Conservation (phyloP, 805 yeast species). For the Zygotorulaspora danielsina region DNA sequence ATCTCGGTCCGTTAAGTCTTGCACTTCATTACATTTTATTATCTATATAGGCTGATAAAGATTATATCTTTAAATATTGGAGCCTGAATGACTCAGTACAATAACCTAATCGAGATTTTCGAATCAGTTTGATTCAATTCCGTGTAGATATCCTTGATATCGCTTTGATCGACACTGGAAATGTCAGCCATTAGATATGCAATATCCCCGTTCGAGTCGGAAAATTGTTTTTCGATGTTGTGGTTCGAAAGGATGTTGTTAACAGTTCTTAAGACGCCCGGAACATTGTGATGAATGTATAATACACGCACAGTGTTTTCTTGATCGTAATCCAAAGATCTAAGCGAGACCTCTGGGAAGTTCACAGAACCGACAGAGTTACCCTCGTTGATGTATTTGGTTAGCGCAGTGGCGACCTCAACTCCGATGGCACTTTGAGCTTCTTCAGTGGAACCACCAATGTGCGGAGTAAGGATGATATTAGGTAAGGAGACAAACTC, state of each 20-base stretch:
- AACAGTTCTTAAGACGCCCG: slow-evolving; percentile 96
- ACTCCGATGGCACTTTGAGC: slow-evolving; percentile 97
- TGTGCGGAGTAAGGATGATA: slow-evolving; percentile 92
- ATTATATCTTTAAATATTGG: background rate
- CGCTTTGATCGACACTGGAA: slow-evolving; percentile 73
- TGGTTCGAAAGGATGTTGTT: slow-evolving; percentile 91
- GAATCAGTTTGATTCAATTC: slow-evolving; percentile 84
- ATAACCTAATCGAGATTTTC: slow-evolving; percentile 84
- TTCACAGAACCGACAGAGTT: slow-evolving; percentile 91
- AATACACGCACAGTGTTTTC: slow-evolving; percentile 86
- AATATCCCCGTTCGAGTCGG: slow-evolving; percentile 94
- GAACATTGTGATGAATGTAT: slow-evolving; percentile 95
- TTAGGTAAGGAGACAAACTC: slow-evolving; percentile 81
- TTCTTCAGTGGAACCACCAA: slow-evolving; percentile 99
- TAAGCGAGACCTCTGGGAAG: slow-evolving; percentile 95
- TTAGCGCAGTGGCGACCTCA: slow-evolving; percentile 82
- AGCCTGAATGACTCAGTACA: slow-evolving; percentile 50
- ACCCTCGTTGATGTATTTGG: slow-evolving; percentile 95
- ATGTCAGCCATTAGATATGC: slow-evolving; percentile 98
- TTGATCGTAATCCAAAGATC: slow-evolving; percentile 83
- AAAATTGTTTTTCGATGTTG: slow-evolving; percentile 95
- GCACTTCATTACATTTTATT: background rate
- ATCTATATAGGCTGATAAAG: background rate
- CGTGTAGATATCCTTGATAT: slow-evolving; percentile 78
- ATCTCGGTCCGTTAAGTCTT: background rate